phyloP scores from a whole-genome alignment of 2,329 filamentous ascomycete species.

The Microdochium bolleyi region DNA sequence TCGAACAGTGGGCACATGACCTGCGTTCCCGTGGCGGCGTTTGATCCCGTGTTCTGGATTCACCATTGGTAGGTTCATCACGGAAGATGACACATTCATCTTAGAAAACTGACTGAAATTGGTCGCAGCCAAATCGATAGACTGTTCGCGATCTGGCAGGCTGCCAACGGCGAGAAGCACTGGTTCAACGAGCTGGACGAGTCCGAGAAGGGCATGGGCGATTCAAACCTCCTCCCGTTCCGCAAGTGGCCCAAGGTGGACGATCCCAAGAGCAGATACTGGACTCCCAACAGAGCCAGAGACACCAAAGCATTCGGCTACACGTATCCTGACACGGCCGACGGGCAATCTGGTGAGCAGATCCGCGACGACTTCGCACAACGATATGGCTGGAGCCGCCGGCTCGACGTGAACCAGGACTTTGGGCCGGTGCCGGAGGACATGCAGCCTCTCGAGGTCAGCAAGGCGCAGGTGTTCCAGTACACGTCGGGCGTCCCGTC shows the following conservation, averaged over 20 bases:
- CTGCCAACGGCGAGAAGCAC: not conserved
- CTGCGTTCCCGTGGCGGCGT: not conserved
- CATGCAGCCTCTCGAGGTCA: not conserved
- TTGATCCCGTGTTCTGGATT: not conserved
- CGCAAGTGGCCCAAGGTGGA: not conserved
- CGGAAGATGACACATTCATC: not conserved
- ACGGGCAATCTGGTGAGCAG: not conserved
- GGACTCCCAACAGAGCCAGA: not conserved
- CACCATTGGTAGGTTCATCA: not conserved
- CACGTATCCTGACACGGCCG: not conserved
- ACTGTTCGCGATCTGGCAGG: not conserved
- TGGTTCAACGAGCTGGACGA: not conserved
- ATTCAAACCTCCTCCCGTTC: not conserved
- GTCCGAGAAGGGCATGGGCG: not conserved
- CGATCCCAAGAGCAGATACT: not conserved
- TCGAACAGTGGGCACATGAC: not conserved
- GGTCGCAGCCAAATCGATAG: not conserved
- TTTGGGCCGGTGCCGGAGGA: not conserved
- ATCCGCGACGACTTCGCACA: not conserved
- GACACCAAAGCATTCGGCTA: not conserved
- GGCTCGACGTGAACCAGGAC: not conserved
- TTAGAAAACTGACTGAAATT: not conserved
- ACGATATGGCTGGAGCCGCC: not conserved
- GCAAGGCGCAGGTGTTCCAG: not conserved
- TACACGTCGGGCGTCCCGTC: not conserved